These are phyloP conservation scores for Excoecaria cochinchinensis DNA, from an alignment of 345 rosid genomes.

Conservation along the genomic window DNA sequence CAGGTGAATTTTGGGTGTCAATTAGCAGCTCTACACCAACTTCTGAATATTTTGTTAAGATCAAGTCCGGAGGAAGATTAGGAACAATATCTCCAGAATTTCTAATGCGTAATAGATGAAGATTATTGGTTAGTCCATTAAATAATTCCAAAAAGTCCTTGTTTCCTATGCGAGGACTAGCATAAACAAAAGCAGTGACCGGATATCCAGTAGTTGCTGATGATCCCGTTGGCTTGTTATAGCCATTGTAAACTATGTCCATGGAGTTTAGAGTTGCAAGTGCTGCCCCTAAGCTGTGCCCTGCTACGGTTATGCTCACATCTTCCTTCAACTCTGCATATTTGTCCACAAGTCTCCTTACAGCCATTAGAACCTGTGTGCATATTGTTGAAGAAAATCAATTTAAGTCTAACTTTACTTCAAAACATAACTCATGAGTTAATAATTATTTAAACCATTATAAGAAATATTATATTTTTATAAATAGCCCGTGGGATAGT, in stretches of 20 bases:
- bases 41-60: no score
- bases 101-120: conserved; percentile 19
- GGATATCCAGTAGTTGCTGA: not conserved
- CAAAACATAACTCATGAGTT: no score
- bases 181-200: conserved; percentile 25
- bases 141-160: not conserved
- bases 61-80: no score
- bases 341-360: not conserved
- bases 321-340: not conserved
- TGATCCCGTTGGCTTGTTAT: conserved; percentile 18
- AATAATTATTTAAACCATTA: no score
- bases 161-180: conserved; percentile 1
- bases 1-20: conserved; percentile 14
- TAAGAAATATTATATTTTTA: no score
- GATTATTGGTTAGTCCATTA: not conserved
- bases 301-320: conserved; percentile 15
- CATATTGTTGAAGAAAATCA: no score
- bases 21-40: conserved; percentile 21
- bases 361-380: conserved; percentile 10
- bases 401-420: no score
- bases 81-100: not conserved
- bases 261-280: conserved; percentile 14
- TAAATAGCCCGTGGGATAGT: no score
- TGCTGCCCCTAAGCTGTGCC: conserved; percentile 26
- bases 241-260: conserved; percentile 13